These are phyloP conservation scores for Sporothrix pallida DNA, from an alignment of 2,329 filamentous ascomycete genomes.

Conservation along the genomic window DNA sequence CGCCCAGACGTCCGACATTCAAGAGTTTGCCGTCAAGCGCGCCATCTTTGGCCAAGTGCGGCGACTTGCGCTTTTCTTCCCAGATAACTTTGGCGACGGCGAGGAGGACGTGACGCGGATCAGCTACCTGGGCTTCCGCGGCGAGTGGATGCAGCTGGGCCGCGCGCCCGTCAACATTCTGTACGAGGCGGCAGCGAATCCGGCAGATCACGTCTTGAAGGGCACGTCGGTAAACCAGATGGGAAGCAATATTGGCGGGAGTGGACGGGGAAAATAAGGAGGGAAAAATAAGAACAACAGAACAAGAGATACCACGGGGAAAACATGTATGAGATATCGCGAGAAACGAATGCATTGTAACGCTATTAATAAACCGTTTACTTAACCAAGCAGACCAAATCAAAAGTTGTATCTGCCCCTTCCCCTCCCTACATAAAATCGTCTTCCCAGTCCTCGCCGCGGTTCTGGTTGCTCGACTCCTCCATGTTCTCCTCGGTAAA, in stretches of 20 bases:
- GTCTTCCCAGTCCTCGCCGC: slow-evolving; percentile 77
- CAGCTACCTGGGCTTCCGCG: slow-evolving; percentile 88
- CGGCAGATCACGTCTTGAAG: slow-evolving; percentile 78
- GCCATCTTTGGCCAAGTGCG: slow-evolving; percentile 87
- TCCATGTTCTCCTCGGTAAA: slow-evolving; percentile 83
- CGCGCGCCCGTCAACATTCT: slow-evolving; percentile 83
- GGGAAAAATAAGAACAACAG: not conserved
- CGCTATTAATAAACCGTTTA: slow-evolving; percentile 11
- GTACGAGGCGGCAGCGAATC: slow-evolving; percentile 94
- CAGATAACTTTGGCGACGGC: slow-evolving; percentile 83
- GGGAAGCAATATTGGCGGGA: slow-evolving; percentile 60
- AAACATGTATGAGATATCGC: not conserved
- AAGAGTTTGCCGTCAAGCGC: slow-evolving; percentile 87
- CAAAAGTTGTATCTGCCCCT: not conserved
- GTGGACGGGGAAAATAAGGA: slow-evolving; percentile 36
- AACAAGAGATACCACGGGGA: too few species aligned
- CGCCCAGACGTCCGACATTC: slow-evolving; percentile 77
- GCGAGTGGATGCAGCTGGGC: slow-evolving; percentile 88
- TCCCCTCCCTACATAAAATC: slow-evolving; percentile 92
- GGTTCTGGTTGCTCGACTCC: slow-evolving; percentile 81
- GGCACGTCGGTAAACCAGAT: slow-evolving; percentile 61
- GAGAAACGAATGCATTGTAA: slow-evolving; percentile 8
- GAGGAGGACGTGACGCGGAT: slow-evolving; percentile 81
- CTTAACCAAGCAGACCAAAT: not conserved
- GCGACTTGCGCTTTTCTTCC: slow-evolving; percentile 82